Evolutionary conservation across 2,329 filamentous ascomycete species (phyloP).

Genomic region (Stemphylium vesicarium): DNA sequence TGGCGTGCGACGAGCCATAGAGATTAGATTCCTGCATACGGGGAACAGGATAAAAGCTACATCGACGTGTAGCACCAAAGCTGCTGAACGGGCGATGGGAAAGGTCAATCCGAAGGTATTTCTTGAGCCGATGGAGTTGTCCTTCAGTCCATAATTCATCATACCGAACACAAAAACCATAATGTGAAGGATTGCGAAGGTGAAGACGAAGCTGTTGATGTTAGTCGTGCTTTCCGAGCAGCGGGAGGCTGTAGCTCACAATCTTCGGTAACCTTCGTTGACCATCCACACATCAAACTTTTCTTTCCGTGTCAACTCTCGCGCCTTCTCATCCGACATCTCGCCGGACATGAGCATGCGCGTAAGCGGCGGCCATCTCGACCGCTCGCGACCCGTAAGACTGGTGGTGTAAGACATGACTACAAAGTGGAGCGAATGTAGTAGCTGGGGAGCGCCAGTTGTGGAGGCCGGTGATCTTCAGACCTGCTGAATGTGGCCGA

Average conservation of each 20-base stretch:
- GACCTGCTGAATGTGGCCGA: constrained; percentile 50
- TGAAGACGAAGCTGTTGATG: constrained; percentile 70
- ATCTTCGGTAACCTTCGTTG: constrained; percentile 81
- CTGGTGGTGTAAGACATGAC: constrained; percentile 43
- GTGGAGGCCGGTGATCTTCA: constrained; percentile 43
- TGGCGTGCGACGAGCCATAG: constrained; percentile 77
- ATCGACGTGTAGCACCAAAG: constrained; percentile 80
- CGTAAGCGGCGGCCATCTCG: constrained; percentile 82
- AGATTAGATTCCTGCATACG: constrained; percentile 84
- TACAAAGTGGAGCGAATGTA: constrained; percentile 17
- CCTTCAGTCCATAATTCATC: constrained; percentile 78
- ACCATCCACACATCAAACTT: constrained; percentile 88
- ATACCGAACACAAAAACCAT: constrained; percentile 82
- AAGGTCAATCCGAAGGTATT: constrained; percentile 77
- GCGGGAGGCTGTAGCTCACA: constrained; percentile 61
- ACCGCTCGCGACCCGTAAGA: constrained; percentile 64
- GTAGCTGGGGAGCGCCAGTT: constrained; percentile 23
- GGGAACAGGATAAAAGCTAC: constrained; percentile 80
- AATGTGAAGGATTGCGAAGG: constrained; percentile 75
- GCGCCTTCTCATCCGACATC: constrained; percentile 76
- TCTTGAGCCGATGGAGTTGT: constrained; percentile 71
- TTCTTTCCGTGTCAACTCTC: constrained; percentile 71
- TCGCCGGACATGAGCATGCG: constrained; percentile 83
- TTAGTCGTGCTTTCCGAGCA: constrained; percentile 30
- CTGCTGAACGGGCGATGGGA: constrained; percentile 76